phyloP scores from a whole-genome alignment of 1,284 basidiomycete genomes.

The Farysia itapuensis region DNA sequence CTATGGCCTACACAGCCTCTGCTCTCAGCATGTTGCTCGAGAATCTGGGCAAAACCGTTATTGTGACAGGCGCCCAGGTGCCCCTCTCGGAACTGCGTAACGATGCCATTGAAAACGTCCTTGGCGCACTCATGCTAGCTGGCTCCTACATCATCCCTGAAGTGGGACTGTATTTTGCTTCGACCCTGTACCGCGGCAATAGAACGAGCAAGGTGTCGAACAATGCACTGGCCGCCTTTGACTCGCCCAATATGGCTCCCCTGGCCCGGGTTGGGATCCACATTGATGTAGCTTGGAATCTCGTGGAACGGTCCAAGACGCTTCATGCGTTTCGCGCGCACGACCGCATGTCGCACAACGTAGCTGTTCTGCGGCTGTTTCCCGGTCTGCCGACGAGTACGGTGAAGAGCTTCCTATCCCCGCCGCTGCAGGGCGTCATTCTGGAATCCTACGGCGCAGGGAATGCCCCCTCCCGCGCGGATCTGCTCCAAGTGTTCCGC shows the following conservation, averaged over 20 bases:
- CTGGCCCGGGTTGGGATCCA: conserved; percentile 84
- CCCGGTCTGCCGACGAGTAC: conserved; percentile 70
- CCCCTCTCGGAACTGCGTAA: conserved; percentile 83
- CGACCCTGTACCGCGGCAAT: conserved; percentile 82
- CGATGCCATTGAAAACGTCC: conserved; percentile 66
- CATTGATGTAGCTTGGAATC: conserved; percentile 63
- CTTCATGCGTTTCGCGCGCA: conserved; percentile 76
- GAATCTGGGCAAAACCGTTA: conserved; percentile 82
- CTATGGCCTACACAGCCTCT: conserved; percentile 65
- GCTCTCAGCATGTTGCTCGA: conserved; percentile 76
- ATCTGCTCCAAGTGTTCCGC: conserved; percentile 66
- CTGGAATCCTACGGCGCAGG: conserved; percentile 88
- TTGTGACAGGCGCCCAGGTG: conserved; percentile 88
- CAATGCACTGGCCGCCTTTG: conserved; percentile 81
- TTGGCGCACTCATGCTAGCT: conserved; percentile 82
- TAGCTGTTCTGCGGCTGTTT: conserved; percentile 68
- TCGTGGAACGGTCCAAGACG: conserved; percentile 70
- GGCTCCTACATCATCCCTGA: conserved; percentile 86
- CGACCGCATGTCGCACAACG: conserved; percentile 62
- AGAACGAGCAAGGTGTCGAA: conserved; percentile 76
- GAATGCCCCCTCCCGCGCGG: conserved; percentile 61
- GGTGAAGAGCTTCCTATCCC: conserved; percentile 47
- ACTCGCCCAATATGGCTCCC: conserved; percentile 80
- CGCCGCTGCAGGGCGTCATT: conserved; percentile 65
- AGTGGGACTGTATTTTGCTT: conserved; percentile 80